Base-by-base conservation (phyloP, 2,329 filamentous ascomycete species). In the Pseudogymnoascus sp. region DNA sequence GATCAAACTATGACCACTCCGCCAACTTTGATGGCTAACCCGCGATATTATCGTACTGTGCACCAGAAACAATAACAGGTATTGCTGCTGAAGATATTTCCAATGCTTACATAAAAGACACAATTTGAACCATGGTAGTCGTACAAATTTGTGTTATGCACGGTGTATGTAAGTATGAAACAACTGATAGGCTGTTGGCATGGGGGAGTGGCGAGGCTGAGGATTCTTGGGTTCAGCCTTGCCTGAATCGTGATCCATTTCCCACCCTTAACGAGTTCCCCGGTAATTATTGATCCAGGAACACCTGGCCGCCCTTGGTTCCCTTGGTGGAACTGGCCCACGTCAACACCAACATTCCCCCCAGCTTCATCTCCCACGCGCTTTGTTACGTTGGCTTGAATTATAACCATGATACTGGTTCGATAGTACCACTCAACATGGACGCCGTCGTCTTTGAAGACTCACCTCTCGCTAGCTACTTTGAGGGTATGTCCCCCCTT, bases 401-500 rank as follows among this genome's bases (percentile, higher is more conserved):
- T 16, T 37, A 44, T 60, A 62, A 34, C 25, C 42, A 62, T 63
- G 59, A 60, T 40, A 16, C 8, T 60, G 60, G 64, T 64, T 64
- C 53, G 21, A 60, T 60, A 60, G 36, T 8, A 38, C 59, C 38
- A 40, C 64, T 65, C 69, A 68, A 67, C 68, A 95, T 97, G 93
- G 93, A 96, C 83, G 86, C 89, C 72, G 82, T 96, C 71, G 86
- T 96, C 70, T 90, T 89, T 78, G 86, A 95, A 78, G 87, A 92
- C 78, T 90, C 90, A 74, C 93, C 93, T 70, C 82, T 97, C 77
- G 92, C 91, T 74, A 87, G 90, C 72, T 95, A 95, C 78, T 86
- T 97, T 70, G 88, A 93, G 85, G 92, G 93, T 95, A 77, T 72
- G 81, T 76, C 40, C 66, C 65, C 70, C 63, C 62, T 61, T 64